A percentile compares a stretch with the other conserved stretches of the same genome.
These are phyloP conservation scores for Corchorus capsularis DNA, from an alignment of 345 rosid species.

Conservation along the genomic window DNA sequence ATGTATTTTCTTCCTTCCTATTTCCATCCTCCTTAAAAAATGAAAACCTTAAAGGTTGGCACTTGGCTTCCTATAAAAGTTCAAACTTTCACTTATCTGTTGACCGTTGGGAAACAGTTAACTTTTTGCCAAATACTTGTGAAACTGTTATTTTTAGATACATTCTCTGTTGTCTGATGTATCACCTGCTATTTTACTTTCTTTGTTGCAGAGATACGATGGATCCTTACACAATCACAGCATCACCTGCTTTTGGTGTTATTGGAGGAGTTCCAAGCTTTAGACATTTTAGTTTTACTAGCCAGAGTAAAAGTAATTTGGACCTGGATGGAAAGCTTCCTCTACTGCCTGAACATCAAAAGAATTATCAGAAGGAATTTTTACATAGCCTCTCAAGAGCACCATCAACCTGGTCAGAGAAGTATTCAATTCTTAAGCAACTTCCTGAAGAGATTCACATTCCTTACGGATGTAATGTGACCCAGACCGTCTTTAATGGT, in stretches of 20 bases:
- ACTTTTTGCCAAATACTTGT: neutral
- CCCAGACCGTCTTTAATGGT: conserved; percentile 90
- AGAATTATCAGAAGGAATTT: conserved; percentile 36
- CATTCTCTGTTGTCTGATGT: neutral
- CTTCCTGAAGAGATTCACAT: conserved; percentile 60
- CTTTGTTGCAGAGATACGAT: conserved; percentile 58
- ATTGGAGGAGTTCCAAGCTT: conserved; percentile 41
- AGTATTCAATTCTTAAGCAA: conserved; percentile 53
- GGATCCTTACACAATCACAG: conserved; percentile 74
- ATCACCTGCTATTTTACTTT: neutral
- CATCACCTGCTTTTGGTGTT: conserved; percentile 66
- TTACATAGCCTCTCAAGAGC: conserved; percentile 44
- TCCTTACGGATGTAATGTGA: conserved; percentile 75
- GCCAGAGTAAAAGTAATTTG: conserved; percentile 39
- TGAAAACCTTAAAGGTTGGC: neutral
- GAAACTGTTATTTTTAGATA: neutral
- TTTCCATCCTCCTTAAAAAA: neutral
- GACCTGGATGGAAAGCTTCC: conserved; percentile 54
- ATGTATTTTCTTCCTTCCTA: neutral
- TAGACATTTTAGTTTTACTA: conserved; percentile 36
- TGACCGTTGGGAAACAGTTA: neutral
- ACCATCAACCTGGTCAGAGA: conserved; percentile 61
- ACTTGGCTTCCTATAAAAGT: neutral
- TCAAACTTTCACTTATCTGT: neutral
- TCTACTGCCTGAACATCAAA: conserved; percentile 51